A percentile compares a stretch with the other conserved stretches of the same genome.
phyloP scores from a whole-genome alignment of 1,284 basidiomycete genomes.

The Somion occarium region DNA sequence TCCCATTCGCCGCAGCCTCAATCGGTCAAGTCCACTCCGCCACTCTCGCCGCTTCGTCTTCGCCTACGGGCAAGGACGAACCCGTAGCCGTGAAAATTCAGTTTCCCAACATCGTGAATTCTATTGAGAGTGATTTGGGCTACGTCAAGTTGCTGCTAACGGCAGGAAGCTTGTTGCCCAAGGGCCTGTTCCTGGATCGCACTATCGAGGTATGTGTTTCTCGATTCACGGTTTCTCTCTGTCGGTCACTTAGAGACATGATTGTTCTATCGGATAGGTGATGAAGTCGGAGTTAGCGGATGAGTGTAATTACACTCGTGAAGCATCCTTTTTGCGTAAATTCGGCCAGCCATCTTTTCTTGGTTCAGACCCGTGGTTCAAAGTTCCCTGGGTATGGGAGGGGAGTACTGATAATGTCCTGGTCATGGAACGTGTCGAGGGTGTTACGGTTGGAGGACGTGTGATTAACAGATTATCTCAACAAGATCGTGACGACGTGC shows the following conservation, averaged over 20 bases:
- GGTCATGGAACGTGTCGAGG: constrained; percentile 86
- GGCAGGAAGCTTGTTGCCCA: constrained; percentile 78
- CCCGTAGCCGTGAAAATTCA: constrained; percentile 93
- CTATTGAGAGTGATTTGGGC: constrained; percentile 84
- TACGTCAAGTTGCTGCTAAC: constrained; percentile 85
- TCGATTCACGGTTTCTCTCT: no score
- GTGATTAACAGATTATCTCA: constrained; percentile 50
- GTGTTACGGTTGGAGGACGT: constrained; percentile 75
- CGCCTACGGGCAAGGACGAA: constrained; percentile 49
- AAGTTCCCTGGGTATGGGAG: constrained; percentile 84
- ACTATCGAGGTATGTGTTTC: constrained; percentile 62
- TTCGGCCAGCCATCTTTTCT: constrained; percentile 57
- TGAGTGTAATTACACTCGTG: constrained; percentile 91
- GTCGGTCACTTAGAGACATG: neutral
- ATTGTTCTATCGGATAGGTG: constrained; percentile 40
- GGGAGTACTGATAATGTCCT: constrained; percentile 80
- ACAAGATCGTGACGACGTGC: constrained; percentile 71
- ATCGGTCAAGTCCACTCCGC: constrained; percentile 96
- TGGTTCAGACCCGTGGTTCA: constrained; percentile 64
- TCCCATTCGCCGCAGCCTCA: constrained; percentile 94
- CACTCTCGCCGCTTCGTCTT: constrained; percentile 45
- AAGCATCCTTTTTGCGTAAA: constrained; percentile 68
- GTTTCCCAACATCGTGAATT: constrained; percentile 88
- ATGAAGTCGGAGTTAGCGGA: constrained; percentile 91
- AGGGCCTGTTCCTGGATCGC: constrained; percentile 85